A percentile compares a stretch with the other conserved stretches of the same genome.
These are phyloP conservation scores for Suillus sp. DNA, from an alignment of 768 basidiomycete species.

Conservation along the genomic window DNA sequence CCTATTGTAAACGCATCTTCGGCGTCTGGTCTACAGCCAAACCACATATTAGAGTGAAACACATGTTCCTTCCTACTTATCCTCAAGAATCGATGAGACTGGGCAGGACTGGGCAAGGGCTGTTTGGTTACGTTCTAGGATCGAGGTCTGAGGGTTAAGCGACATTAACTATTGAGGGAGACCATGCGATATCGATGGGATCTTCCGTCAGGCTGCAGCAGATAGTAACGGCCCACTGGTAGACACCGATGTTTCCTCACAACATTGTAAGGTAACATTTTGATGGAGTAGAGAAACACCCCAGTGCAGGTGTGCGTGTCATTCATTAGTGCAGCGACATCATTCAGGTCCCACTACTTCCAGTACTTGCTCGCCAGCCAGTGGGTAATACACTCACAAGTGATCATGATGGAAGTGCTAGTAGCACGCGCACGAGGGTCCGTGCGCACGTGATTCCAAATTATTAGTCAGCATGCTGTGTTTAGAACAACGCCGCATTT, in stretches of 20 bases:
- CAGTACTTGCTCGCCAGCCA: too few relatives aligned
- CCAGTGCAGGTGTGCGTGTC: too few relatives aligned
- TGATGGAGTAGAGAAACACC: too few relatives aligned
- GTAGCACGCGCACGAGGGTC: constrained; percentile 20
- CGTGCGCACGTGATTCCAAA: constrained; percentile 27
- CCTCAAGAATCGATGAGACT: background rate
- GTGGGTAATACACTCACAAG: too few relatives aligned
- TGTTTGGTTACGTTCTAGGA: background rate
- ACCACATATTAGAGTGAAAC: background rate
- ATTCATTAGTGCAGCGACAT: too few relatives aligned
- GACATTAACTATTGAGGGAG: background rate
- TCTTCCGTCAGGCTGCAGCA: background rate
- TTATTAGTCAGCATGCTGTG: background rate
- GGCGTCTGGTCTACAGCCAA: background rate
- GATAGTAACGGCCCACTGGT: background rate
- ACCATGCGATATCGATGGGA: background rate
- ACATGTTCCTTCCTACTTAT: background rate
- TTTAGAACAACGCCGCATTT: constrained; percentile 11
- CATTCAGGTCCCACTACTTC: too few relatives aligned
- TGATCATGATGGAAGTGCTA: too few relatives aligned
- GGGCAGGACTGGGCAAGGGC: background rate
- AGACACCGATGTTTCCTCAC: background rate
- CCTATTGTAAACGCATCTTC: background rate
- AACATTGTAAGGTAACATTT: background rate
- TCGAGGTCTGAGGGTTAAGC: background rate